A percentile compares a stretch with the other conserved stretches of the same genome.
Conservation (phyloP, 1,284 basidiomycete species). For the Psilocybe mexicana region DNA sequence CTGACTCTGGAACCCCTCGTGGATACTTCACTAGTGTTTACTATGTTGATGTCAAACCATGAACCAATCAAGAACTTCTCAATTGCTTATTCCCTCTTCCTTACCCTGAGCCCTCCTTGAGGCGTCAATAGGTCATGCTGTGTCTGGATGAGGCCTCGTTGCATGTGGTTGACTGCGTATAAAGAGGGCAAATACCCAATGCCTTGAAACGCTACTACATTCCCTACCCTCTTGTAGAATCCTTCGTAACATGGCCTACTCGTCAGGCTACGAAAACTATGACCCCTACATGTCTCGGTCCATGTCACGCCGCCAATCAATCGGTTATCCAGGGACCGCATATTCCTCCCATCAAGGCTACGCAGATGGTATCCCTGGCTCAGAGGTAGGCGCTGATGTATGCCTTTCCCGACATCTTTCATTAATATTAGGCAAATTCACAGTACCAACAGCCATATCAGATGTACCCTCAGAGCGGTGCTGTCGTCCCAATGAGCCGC, state of each 20-base stretch:
- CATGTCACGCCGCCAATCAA: conserved; percentile 31
- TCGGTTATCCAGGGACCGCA: conserved; percentile 26
- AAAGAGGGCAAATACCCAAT: conserved; percentile 14
- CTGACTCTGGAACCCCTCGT: conserved; percentile 6
- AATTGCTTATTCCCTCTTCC: conserved; percentile 4
- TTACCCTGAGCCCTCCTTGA: conserved; percentile 17
- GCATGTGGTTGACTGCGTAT: conserved; percentile 21
- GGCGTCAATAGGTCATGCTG: conserved; percentile 10
- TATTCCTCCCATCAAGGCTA: conserved; percentile 24
- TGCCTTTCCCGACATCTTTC: conserved; percentile 1
- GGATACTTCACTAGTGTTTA: neutral
- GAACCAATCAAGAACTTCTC: conserved; percentile 7
- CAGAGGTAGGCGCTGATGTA: conserved; percentile 15
- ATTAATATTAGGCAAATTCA: neutral
- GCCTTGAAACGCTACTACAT: conserved; percentile 6
- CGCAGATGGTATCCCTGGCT: conserved; percentile 21
- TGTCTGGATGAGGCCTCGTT: conserved; percentile 19
- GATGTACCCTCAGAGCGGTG: conserved; percentile 28
- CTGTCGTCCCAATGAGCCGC: conserved; percentile 33
- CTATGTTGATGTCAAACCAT: conserved; percentile 8
- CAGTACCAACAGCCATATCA: conserved; percentile 30
- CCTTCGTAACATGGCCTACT: conserved; percentile 27
- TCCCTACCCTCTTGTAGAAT: conserved; percentile 5
- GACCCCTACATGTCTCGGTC: conserved; percentile 27
- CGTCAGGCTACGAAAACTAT: conserved; percentile 28